These are phyloP conservation scores for Podaxis sp. DNA, from an alignment of 768 basidiomycete species.

Conservation along the genomic window DNA sequence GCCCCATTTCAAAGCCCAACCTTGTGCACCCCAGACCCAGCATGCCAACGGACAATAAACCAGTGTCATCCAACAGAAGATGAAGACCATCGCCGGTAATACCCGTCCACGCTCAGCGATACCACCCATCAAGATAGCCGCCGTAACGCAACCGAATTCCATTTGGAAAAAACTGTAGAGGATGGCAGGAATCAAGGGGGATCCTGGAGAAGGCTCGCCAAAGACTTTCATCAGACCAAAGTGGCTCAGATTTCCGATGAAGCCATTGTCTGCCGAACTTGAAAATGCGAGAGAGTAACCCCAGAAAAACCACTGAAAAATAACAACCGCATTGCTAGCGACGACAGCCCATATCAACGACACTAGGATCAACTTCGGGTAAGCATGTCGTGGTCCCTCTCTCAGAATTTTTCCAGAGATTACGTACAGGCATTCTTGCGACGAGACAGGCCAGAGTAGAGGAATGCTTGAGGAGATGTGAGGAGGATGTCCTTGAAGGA, in stretches of 20 bases:
- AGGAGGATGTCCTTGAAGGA: constrained; percentile 2
- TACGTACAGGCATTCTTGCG: constrained; percentile 60
- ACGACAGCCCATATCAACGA: constrained; percentile 76
- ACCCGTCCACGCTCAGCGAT: constrained; percentile 87
- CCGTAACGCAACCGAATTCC: constrained; percentile 84
- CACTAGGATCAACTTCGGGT: constrained; percentile 32
- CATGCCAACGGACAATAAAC: constrained; percentile 88
- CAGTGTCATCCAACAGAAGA: constrained; percentile 82
- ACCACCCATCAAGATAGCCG: constrained; percentile 73
- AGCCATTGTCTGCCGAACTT: constrained; percentile 68
- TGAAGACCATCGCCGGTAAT: constrained; percentile 77
- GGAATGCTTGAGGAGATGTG: constrained; percentile 48
- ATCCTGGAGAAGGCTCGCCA: constrained; percentile 72
- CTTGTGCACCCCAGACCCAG: constrained; percentile 80
- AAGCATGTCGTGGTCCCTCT: not conserved
- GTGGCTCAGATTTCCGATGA: constrained; percentile 77
- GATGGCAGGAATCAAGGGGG: constrained; percentile 77
- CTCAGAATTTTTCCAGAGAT: not conserved
- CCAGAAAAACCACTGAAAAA: constrained; percentile 78
- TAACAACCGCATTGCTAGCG: constrained; percentile 71
- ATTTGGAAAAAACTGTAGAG: constrained; percentile 87
- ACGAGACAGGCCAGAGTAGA: constrained; percentile 72
- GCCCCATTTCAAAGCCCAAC: constrained; percentile 86
- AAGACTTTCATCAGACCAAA: constrained; percentile 77
- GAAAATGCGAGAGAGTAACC: constrained; percentile 83